Percentiles rank a stretch among this genome's conserved stretches.
Evolutionary conservation across 257 asterid species (phyloP).

Genomic region (Ilex aquifolium): DNA sequence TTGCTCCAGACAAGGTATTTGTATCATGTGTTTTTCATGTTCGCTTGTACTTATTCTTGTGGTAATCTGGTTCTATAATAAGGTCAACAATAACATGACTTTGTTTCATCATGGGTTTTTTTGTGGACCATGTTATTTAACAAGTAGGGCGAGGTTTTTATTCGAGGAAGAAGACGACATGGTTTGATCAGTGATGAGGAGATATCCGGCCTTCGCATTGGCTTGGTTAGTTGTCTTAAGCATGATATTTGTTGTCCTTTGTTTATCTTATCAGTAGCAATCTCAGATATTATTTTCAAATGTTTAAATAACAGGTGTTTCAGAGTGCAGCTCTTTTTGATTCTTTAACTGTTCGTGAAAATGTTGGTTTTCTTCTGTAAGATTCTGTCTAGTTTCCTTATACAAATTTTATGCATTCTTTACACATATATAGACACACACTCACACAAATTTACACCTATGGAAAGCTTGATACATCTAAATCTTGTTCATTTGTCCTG

Average conservation of each 20-base stretch:
- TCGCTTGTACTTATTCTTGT: constrained; percentile 2
- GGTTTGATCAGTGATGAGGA: constrained; percentile 97
- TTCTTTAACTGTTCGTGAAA: constrained; percentile 93
- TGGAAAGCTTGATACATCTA: constrained; percentile 5
- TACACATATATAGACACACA: constrained; percentile 1
- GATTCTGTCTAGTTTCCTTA: constrained; percentile 26
- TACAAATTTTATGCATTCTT: not conserved
- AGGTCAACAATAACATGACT: constrained; percentile 8
- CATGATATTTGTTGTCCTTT: not conserved
- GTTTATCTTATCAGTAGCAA: too few species aligned
- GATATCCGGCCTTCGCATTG: constrained; percentile 94
- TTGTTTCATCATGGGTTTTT: constrained; percentile 11
- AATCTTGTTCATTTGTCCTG: constrained; percentile 4
- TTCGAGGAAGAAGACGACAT: constrained; percentile 75
- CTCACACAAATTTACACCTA: not conserved
- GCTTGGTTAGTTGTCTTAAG: constrained; percentile 59
- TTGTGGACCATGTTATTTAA: constrained; percentile 13
- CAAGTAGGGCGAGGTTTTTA: constrained; percentile 84
- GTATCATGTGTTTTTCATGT: constrained; percentile 9
- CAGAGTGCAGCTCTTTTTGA: constrained; percentile 99
- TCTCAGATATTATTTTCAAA: too few species aligned
- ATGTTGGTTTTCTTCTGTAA: constrained; percentile 95
- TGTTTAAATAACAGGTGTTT: constrained; percentile 59
- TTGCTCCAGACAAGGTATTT: constrained; percentile 93
- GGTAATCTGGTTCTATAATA: constrained; percentile 4